phyloP scores from a whole-genome alignment of 371 early-diverging fungal species.

The Rhizopus microsporus region DNA sequence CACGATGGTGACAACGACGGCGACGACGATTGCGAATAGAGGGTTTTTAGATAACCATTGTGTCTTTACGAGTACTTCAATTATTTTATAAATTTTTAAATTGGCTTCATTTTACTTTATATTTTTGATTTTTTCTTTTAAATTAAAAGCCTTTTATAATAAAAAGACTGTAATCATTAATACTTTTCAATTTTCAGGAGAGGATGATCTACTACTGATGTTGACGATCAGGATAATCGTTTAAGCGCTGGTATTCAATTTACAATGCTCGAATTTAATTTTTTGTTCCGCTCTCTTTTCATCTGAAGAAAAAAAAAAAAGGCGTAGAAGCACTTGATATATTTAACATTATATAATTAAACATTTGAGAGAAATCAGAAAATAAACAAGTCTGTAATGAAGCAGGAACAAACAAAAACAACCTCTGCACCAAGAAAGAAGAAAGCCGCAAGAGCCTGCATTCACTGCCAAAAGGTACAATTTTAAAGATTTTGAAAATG shows the following conservation, averaged over 20 bases:
- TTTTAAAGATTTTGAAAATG: not conserved
- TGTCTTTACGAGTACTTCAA: not conserved
- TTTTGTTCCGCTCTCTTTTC: too few relatives aligned
- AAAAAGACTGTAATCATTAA: conserved; percentile 17
- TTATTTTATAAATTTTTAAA: not conserved
- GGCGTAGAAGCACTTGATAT: not conserved
- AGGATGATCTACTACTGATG: not conserved
- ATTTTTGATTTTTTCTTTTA: conserved; percentile 5
- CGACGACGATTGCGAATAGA: conserved; percentile 2
- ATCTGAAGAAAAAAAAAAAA: not conserved
- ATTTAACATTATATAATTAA: not conserved
- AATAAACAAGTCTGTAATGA: conserved; percentile 9
- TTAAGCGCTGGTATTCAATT: too few relatives aligned
- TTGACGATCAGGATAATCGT: not conserved
- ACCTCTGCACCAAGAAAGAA: conserved; percentile 24
- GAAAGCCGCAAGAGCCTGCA: conserved; percentile 43
- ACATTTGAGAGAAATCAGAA: not conserved
- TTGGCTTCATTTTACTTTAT: conserved; percentile 1
- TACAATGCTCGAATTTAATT: too few relatives aligned
- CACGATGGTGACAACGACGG: not conserved
- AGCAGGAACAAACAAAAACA: conserved; percentile 21
- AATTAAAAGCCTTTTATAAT: conserved; percentile 10
- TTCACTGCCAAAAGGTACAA: conserved; percentile 52
- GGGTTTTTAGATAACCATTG: not conserved
- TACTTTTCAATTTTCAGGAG: not conserved